A percentile compares a stretch with the other conserved stretches of the same genome.
These are phyloP conservation scores for Coemansia sp. DNA, from an alignment of 192 early-diverging fungal genomes.

Conservation along the genomic window DNA sequence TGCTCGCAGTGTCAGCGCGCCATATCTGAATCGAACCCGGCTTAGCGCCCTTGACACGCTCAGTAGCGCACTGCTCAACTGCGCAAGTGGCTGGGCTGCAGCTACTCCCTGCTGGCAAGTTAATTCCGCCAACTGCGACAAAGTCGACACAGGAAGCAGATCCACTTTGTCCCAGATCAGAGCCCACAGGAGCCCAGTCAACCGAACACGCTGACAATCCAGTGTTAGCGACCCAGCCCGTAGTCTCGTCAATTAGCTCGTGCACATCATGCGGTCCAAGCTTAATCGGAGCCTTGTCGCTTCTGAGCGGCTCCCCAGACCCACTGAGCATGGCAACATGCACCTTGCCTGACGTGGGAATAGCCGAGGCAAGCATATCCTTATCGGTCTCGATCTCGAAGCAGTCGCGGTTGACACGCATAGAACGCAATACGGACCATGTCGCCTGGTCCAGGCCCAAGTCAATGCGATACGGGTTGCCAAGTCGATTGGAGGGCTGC, in stretches of 20 bases:
- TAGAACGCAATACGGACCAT: slow-evolving; percentile 23
- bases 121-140: slow-evolving; percentile 32
- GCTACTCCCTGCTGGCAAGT: neutral
- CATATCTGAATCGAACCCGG: slow-evolving; percentile 44
- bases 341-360: neutral
- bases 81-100: neutral
- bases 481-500: neutral
- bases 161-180: neutral
- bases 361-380: neutral
- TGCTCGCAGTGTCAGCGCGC: slow-evolving; percentile 16
- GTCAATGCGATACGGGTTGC: slow-evolving; percentile 33
- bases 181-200: slow-evolving; percentile 42
- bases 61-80: neutral
- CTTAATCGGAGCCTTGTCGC: neutral
- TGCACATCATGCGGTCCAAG: slow-evolving; percentile 8
- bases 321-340: slow-evolving; percentile 2
- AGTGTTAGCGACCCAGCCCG: slow-evolving; percentile 27
- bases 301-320: neutral
- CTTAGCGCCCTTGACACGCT: slow-evolving; percentile 17
- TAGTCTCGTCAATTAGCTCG: neutral
- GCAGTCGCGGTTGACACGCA: slow-evolving; percentile 1
- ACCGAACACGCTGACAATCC: slow-evolving; percentile 17
- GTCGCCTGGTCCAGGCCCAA: slow-evolving; percentile 18
- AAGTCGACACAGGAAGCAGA: slow-evolving; percentile 12
- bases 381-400: slow-evolving; percentile 11